These are phyloP conservation scores for Alternaria tenuissima DNA, from an alignment of 2,329 filamentous ascomycete genomes.

Conservation along the genomic window DNA sequence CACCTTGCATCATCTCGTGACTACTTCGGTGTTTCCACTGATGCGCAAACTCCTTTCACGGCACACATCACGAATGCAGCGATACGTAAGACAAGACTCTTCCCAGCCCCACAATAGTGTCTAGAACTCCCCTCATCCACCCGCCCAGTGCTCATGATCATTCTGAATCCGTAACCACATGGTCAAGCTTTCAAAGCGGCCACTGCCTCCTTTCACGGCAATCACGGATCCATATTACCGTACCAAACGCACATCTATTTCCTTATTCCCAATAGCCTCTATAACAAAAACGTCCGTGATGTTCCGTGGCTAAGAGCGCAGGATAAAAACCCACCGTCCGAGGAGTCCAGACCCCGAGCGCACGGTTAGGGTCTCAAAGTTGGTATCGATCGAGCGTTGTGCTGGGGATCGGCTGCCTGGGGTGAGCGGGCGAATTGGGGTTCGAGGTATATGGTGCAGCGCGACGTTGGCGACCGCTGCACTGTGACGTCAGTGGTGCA, in stretches of 20 bases:
- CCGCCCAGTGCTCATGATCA: neutral
- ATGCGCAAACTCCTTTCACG: neutral
- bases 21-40: neutral
- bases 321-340: neutral
- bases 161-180: neutral
- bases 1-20: conserved; percentile 1
- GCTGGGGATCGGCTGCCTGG: conserved; percentile 18
- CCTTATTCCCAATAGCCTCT: conserved; percentile 6
- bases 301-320: neutral
- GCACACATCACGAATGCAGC: neutral
- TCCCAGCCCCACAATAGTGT: conserved; percentile 12
- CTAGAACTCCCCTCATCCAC: conserved; percentile 12
- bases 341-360: conserved; percentile 1
- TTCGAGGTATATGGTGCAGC: conserved; percentile 4
- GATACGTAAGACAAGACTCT: conserved; percentile 11
- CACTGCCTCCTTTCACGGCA: conserved; percentile 1
- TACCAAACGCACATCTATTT: conserved; percentile 4
- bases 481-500: conserved; percentile 21
- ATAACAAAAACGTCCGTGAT: neutral
- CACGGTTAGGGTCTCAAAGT: conserved; percentile 1
- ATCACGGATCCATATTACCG: conserved; percentile 1
- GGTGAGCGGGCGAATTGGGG: neutral
- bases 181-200: neutral
- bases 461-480: conserved; percentile 23
- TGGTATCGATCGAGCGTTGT: conserved; percentile 18